Conservation (phyloP, 441 rosid genomes). For the Rhodomyrtus psidioides region DNA sequence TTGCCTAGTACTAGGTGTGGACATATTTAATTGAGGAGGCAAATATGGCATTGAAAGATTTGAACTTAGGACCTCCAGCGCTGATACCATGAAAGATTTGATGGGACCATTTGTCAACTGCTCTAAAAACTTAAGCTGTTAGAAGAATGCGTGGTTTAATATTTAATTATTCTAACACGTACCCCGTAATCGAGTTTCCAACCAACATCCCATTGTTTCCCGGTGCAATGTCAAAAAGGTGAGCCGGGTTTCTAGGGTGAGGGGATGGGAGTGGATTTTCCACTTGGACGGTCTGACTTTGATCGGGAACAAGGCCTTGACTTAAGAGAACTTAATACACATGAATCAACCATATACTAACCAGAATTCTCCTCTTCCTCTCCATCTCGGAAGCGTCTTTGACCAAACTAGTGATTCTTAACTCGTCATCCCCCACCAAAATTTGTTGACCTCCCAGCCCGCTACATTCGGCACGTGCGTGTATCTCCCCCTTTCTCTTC, state of each 20-base stretch:
- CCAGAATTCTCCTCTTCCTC: background rate
- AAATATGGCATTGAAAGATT: too few species aligned
- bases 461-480: background rate
- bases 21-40: too few species aligned
- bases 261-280: background rate
- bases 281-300: background rate
- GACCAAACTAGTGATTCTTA: background rate
- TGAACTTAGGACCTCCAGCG: too few species aligned
- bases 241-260: background rate
- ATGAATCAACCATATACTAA: background rate
- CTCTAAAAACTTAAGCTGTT: too few species aligned
- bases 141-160: too few species aligned
- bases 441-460: background rate
- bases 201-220: background rate
- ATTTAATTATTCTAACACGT: too few species aligned
- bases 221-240: background rate
- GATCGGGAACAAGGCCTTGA: background rate
- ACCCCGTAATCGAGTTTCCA: background rate
- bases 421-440: background rate
- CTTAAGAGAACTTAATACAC: background rate
- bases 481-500: background rate
- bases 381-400: background rate
- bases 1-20: too few species aligned
- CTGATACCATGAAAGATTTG: too few species aligned
- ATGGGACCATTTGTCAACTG: too few species aligned